phyloP scores from a whole-genome alignment of 371 early-diverging fungal genomes.

The Mortierella sp. region DNA sequence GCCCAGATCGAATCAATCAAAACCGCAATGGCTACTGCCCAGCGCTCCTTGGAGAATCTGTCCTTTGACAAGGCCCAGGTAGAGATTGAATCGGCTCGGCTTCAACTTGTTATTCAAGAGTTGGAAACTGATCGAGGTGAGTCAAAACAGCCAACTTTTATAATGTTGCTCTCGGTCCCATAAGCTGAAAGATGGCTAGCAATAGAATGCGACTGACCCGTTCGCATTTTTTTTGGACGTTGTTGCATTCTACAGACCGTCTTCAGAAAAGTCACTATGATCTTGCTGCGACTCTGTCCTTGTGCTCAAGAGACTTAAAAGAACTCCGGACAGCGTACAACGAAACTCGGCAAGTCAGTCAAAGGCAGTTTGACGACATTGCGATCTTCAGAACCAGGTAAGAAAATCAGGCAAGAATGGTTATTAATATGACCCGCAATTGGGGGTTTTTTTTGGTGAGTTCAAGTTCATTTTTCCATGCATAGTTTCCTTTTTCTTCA shows the following conservation, averaged over 20 bases:
- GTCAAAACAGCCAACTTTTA: background rate
- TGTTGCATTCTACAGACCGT: background rate
- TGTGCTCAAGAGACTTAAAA: background rate
- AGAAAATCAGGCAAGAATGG: background rate
- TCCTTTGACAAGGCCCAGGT: background rate
- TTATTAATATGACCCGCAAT: background rate
- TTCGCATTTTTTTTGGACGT: too few relatives aligned
- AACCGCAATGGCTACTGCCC: too few relatives aligned
- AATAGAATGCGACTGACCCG: too few relatives aligned
- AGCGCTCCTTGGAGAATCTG: background rate
- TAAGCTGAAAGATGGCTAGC: background rate
- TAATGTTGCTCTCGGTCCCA: background rate
- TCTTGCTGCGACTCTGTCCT: background rate
- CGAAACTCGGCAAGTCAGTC: background rate
- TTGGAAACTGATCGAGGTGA: background rate
- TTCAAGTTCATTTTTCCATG: too few relatives aligned
- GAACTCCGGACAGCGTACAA: background rate
- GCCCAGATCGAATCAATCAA: background rate
- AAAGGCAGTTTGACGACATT: background rate
- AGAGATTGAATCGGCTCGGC: background rate
- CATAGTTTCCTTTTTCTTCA: too few relatives aligned
- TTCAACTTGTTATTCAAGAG: background rate
- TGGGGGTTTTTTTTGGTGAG: background rate
- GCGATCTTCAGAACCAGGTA: background rate
- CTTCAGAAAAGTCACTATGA: background rate